Base-by-base conservation (phyloP, 1,139 yeast species). In the Suhomyces anneliseae region DNA sequence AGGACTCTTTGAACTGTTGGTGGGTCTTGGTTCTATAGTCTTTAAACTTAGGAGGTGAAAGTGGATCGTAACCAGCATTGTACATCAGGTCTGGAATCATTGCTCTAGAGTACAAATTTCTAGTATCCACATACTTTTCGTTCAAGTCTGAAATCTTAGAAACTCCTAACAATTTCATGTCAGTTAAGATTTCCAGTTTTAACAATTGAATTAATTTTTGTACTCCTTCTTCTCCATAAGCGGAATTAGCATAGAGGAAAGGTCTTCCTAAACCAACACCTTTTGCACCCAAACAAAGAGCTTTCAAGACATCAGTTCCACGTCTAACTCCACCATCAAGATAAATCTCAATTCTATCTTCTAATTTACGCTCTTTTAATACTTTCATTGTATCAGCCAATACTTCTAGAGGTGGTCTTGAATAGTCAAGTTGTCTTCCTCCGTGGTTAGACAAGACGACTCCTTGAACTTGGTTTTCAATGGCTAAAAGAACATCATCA, bases 101-200 rank as follows among this genome's bases (percentile, higher is more conserved):
- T 8, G 42, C 43, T 38, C 52, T 42, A 5, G 46, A 31, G 11
- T 49, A 39, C 14, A 50, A 44, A 36, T 50, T 51, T 40, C 67
- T 54, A 44, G 61, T 56, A 52, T 74, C 79, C 36, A 76, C 60
- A 48, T 58, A 71, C n/a, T 53, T 47, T n/a, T 83, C 83, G 53
- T 79, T 74, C 53, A 92, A 73, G 39, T 90, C 85, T 40, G 76
- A 79, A 15, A 92, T 69, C 15, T 73, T 74, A 12, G 81, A 82
- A 26, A 81, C 96, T 36, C 97, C 98, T 43, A 92, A 69, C 44
- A 90, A 72, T 54, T 96, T 78, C 97, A 92, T 89, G 65, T 87
- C 84, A 90, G 89, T 87, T 52, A 79, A 82, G 61, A 92, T 65
- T 64, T 92, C 98, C 51, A 84, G 90, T 60, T 85, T 87, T 55